phyloP scores from a whole-genome alignment of 1,139 yeast genomes.

The Magnusiomyces magnusii region DNA sequence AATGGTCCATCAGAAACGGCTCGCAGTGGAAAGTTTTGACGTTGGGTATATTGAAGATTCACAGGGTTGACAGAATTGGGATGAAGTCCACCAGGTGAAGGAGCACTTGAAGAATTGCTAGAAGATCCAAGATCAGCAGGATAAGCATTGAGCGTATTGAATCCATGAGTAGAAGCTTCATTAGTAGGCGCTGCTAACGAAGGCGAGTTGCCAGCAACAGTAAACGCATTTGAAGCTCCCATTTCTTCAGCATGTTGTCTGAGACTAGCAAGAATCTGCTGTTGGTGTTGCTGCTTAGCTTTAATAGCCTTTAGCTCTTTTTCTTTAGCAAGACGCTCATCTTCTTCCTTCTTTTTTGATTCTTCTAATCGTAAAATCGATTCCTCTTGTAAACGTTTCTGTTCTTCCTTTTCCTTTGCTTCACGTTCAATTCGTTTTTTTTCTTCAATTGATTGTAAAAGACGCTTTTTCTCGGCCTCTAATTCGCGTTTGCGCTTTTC shows the following conservation, averaged over 20 bases:
- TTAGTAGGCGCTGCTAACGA: slow-evolving; percentile 1
- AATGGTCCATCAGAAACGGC: not conserved
- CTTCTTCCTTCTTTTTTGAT: slow-evolving; percentile 12
- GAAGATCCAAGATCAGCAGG: slow-evolving; percentile 6
- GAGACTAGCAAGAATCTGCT: slow-evolving; percentile 18
- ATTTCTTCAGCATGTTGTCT: slow-evolving; percentile 18
- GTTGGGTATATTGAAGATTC: not conserved
- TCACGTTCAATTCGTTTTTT: not conserved
- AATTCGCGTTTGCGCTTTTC: slow-evolving; percentile 17
- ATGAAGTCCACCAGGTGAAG: not conserved
- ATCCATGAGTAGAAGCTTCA: slow-evolving; percentile 7
- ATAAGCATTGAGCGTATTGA: slow-evolving; percentile 7
- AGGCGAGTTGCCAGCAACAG: slow-evolving; percentile 4
- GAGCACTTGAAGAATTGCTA: slow-evolving; percentile 2
- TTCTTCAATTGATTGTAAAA: not conserved
- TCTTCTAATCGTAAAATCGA: slow-evolving; percentile 14
- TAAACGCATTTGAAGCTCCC: slow-evolving; percentile 10
- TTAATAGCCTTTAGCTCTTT: slow-evolving; percentile 8
- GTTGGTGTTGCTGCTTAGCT: slow-evolving; percentile 19
- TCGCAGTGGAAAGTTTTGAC: not conserved
- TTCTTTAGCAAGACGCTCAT: slow-evolving; percentile 11
- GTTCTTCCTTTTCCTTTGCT: slow-evolving; percentile 16
- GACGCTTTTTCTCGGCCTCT: slow-evolving; percentile 4
- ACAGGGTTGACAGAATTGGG: not conserved
- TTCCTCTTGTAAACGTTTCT: slow-evolving; percentile 16